Base-by-base conservation (phyloP, 352 stramenopile genomes). In the Pseudoperonospora humuli region DNA sequence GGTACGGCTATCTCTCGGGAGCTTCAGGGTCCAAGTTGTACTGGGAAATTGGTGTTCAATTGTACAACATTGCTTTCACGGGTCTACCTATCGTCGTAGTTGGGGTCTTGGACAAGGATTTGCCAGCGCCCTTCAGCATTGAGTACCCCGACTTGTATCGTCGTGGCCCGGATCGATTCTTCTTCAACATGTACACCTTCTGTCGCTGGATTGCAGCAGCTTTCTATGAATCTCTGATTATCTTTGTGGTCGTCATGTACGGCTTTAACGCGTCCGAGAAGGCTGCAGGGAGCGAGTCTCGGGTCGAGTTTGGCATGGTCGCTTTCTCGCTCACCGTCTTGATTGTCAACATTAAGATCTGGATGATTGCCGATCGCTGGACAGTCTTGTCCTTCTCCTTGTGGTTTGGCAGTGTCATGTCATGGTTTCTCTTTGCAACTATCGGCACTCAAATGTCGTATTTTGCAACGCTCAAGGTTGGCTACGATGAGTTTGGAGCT, bases 21-120 rank as follows among this genome's bases (percentile, higher is more conserved):
- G 94, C 95, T 6, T 98, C 87, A 6, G 94, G 75, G 0, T 84
- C 73, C 15, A 91, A 86, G 41, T 66, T 86, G 49, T 92, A 91
- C 54, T 93, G 74, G 65, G 80, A 92, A 57, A 67, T 86, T 18
- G 76, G 64, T 41, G 73, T 93, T 2, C 84, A 92, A 52, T 55
- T 97, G 14, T 97, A 97, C 57, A 98, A 98, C 60, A 84, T 98
- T 50, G 79, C 95, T 10, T 96, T 92, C 50, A 97, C 85, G 5
- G 82, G 76, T 18, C 45, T 97, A 11, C 94, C 96, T 7, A 97
- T 98, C 43, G 52, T 92, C 19, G 67, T 90, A 5, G 64, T 93
- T 2, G 81, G 75, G 13, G 80, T 91, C 3, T 55, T 92, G 50
- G 81, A 95, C 45, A 84, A 91, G 39, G 84, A 95, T 38, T 31